Evolutionary conservation across 2,329 filamentous ascomycete species (phyloP).

Genomic region (Pseudopyricularia cyperi): DNA sequence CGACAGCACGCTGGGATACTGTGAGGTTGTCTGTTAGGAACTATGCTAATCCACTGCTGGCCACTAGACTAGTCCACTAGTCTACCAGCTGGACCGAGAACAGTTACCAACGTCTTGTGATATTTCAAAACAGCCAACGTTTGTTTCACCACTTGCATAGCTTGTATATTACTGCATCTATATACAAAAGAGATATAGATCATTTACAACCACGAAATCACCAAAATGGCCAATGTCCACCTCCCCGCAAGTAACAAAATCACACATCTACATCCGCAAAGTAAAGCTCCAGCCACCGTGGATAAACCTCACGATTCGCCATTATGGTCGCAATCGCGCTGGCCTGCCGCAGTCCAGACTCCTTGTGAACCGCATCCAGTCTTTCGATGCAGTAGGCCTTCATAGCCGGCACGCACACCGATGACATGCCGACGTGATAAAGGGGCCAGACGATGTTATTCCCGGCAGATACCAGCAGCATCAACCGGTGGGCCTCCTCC

Average conservation of each 20-base stretch:
- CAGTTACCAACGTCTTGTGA: no score
- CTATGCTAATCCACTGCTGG: no score
- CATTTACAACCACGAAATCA: no score
- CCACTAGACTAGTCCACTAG: no score
- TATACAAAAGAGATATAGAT: no score
- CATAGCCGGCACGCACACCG: constrained; percentile 25
- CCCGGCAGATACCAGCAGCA: constrained; percentile 33
- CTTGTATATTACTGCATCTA: no score
- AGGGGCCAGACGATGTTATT: constrained; percentile 37
- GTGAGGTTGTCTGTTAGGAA: no score
- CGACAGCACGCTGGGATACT: no score
- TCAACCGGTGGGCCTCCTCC: constrained; percentile 28
- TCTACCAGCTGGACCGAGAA: no score
- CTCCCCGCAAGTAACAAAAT: neutral
- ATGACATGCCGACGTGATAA: constrained; percentile 33
- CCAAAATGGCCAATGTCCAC: no score
- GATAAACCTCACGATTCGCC: constrained; percentile 18
- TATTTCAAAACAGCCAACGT: no score
- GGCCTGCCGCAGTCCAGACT: constrained; percentile 32
- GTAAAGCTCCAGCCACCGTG: constrained; percentile 6
- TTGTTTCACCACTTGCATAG: no score
- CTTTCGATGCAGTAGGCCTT: constrained; percentile 30
- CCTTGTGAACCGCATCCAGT: constrained; percentile 28
- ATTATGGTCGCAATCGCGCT: constrained; percentile 27
- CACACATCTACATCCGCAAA: neutral